Percentiles rank a stretch among this genome's conserved stretches.
Evolutionary conservation across 257 asterid genomes (phyloP).

Genomic region (Salvia splendens): DNA sequence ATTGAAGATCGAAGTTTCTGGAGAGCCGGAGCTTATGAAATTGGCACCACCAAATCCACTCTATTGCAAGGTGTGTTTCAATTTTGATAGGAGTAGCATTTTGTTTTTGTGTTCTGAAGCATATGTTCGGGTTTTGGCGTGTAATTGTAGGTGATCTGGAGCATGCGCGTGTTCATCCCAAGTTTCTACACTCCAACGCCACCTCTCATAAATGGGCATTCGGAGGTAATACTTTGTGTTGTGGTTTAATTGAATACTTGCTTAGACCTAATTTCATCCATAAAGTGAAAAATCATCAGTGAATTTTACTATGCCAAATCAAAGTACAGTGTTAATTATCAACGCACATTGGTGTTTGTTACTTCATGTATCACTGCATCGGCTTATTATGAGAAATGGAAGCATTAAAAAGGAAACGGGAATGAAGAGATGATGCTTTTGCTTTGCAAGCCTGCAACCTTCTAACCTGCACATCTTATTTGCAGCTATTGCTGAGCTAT

Average conservation of each 20-base stretch:
- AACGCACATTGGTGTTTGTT: not conserved
- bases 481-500: slow-evolving; percentile 94
- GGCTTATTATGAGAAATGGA: slow-evolving; percentile 2
- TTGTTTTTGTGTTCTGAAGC: not conserved
- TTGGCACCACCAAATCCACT: slow-evolving; percentile 44
- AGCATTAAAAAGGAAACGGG: not conserved
- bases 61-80: slow-evolving; percentile 41
- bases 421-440: slow-evolving; percentile 9
- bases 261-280: slow-evolving; percentile 12
- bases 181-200: slow-evolving; percentile 91
- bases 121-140: not conserved
- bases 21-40: slow-evolving; percentile 82
- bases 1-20: slow-evolving; percentile 80
- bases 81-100: slow-evolving; percentile 1
- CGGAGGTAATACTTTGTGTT: slow-evolving; percentile 57
- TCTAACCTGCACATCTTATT: slow-evolving; percentile 28
- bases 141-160: slow-evolving; percentile 70
- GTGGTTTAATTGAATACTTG: slow-evolving; percentile 16
- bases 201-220: slow-evolving; percentile 97
- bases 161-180: slow-evolving; percentile 95
- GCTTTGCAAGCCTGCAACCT: slow-evolving; percentile 13
- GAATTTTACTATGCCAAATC: not conserved
- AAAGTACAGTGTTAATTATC: not conserved
- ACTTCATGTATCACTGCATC: not conserved
- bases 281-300: not conserved